phyloP scores from a whole-genome alignment of 495 filamentous ascomycete species.

The Podospora pseudoanserina region DNA sequence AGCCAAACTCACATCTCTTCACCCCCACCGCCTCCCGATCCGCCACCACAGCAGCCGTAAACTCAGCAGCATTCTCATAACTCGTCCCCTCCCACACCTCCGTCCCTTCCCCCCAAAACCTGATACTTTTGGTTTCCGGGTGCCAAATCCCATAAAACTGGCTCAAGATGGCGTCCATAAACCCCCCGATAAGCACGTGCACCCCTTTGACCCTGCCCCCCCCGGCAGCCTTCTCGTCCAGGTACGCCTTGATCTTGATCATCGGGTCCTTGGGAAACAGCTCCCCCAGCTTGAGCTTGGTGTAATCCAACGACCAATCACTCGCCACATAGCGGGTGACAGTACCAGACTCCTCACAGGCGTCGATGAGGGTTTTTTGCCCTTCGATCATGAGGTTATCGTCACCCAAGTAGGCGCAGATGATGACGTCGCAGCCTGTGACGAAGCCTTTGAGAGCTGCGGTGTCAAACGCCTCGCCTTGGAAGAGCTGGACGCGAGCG shows the following conservation, averaged over 20 bases:
- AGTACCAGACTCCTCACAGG: constrained; percentile 33
- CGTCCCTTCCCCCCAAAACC: constrained; percentile 36
- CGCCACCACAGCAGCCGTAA: constrained; percentile 33
- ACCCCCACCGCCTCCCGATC: constrained; percentile 30
- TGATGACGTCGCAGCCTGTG: constrained; percentile 25
- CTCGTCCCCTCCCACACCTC: constrained; percentile 37
- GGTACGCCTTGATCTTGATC: constrained; percentile 42
- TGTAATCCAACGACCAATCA: constrained; percentile 44
- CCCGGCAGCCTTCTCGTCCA: constrained; percentile 30
- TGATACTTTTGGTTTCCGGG: constrained; percentile 21
- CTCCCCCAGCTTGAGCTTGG: constrained; percentile 37
- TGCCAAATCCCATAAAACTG: constrained; percentile 26
- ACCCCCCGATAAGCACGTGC: constrained; percentile 34
- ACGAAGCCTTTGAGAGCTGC: constrained; percentile 1
- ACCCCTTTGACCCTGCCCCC: constrained; percentile 34
- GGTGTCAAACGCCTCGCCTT: constrained; percentile 5
- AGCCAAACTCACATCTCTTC: constrained; percentile 29
- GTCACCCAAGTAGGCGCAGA: constrained; percentile 45
- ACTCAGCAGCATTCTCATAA: constrained; percentile 36
- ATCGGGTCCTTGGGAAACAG: constrained; percentile 43
- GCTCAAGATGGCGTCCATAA: constrained; percentile 29
- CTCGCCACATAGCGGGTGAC: constrained; percentile 44
- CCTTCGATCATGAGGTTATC: constrained; percentile 43
- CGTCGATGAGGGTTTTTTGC: constrained; percentile 44
- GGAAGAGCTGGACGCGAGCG: constrained; percentile 1